phyloP scores from a whole-genome alignment of 768 basidiomycete genomes.

The Termitomyces sp. region DNA sequence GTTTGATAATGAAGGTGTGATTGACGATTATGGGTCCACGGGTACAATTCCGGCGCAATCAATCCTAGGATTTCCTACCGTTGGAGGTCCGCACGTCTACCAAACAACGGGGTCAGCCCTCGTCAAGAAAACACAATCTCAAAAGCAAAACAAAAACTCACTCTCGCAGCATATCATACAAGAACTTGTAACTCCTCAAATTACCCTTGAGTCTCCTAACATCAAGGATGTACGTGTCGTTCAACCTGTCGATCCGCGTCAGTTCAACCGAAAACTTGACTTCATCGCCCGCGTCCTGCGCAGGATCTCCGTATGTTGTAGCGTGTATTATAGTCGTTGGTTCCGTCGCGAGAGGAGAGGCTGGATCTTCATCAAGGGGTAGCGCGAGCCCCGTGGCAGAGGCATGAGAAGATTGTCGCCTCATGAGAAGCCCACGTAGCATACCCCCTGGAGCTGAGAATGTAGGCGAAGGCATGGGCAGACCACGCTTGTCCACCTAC shows the following conservation, averaged over 20 bases:
- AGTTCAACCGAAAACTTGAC: constrained; percentile 95
- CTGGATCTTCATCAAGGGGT: constrained; percentile 46
- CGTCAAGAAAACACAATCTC: neutral
- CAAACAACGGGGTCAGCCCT: constrained; percentile 5
- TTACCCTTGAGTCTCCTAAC: constrained; percentile 91
- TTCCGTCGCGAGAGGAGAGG: constrained; percentile 32
- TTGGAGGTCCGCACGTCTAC: constrained; percentile 43
- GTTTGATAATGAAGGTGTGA: neutral
- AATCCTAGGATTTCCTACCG: constrained; percentile 18
- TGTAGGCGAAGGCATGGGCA: constrained; percentile 77
- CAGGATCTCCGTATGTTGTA: constrained; percentile 72
- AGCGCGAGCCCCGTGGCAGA: constrained; percentile 25
- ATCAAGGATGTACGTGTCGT: constrained; percentile 88
- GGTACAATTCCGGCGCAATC: neutral
- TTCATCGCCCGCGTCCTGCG: constrained; percentile 89
- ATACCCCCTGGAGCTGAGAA: constrained; percentile 70
- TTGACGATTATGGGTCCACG: neutral
- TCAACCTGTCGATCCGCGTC: constrained; percentile 84
- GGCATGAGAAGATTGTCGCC: constrained; percentile 85
- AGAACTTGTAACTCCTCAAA: constrained; percentile 87
- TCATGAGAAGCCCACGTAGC: constrained; percentile 85
- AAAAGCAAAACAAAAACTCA: constrained; percentile 33
- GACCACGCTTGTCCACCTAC: constrained; percentile 85
- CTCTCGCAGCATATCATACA: constrained; percentile 86
- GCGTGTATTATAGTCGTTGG: constrained; percentile 35